Conservation (phyloP, 805 yeast genomes). For the Metschnikowia baotianmanensis region DNA sequence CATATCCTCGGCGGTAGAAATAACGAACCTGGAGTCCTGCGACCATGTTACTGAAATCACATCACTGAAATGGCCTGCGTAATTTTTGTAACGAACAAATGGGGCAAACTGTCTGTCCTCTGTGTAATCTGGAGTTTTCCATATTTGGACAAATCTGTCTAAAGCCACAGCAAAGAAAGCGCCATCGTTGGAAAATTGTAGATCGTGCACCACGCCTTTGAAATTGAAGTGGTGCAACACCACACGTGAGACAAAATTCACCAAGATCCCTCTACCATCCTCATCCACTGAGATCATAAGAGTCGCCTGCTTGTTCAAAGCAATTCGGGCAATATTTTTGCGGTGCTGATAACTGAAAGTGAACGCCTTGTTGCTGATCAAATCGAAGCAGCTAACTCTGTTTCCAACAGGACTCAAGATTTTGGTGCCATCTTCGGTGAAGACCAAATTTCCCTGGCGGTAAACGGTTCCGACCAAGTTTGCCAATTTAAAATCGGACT, state of each 20-base stretch:
- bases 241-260: conserved; percentile 76
- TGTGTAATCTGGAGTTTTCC: conserved; percentile 81
- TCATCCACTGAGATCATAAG: conserved; percentile 79
- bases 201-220: conserved; percentile 68
- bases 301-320: conserved; percentile 79
- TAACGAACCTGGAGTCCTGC: conserved; percentile 79
- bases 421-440: conserved; percentile 81
- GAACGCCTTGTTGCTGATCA: conserved; percentile 77
- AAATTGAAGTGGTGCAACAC: conserved; percentile 94
- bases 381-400: conserved; percentile 83
- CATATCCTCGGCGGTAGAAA: conserved; percentile 86
- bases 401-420: conserved; percentile 93
- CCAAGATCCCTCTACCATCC: conserved; percentile 91
- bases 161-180: conserved; percentile 80
- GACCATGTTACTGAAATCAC: conserved; percentile 84
- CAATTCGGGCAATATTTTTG: conserved; percentile 73
- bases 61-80: conserved; percentile 90
- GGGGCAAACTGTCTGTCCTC: conserved; percentile 96
- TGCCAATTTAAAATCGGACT: conserved; percentile 83
- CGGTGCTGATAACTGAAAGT: conserved; percentile 94
- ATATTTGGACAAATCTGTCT: conserved; percentile 81
- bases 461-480: conserved; percentile 94
- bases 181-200: conserved; percentile 89
- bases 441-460: conserved; percentile 84
- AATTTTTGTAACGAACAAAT: conserved; percentile 82